These are phyloP conservation scores for Agaricus subrufescens DNA, from an alignment of 768 basidiomycete species.

Conservation along the genomic window DNA sequence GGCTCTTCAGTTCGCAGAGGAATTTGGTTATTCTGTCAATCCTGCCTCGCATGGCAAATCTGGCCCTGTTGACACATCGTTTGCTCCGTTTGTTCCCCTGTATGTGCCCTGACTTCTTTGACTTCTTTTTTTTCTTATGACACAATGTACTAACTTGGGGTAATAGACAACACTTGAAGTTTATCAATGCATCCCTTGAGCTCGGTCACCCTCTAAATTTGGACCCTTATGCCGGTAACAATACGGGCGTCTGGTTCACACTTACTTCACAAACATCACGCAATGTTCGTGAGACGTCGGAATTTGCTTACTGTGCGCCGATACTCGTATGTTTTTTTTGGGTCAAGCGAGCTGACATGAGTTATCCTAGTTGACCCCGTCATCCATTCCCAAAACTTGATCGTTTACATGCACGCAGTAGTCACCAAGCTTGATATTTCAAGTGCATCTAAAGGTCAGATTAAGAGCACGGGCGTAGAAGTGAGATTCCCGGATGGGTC, in stretches of 20 bases:
- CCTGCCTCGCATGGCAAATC: slow-evolving; percentile 32
- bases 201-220: slow-evolving; percentile 27
- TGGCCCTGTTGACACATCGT: slow-evolving; percentile 40
- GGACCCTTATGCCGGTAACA: slow-evolving; percentile 47
- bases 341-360: background rate
- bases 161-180: slow-evolving; percentile 22
- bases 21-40: slow-evolving; percentile 20
- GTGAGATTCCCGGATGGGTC: slow-evolving; percentile 11
- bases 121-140: background rate
- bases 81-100: slow-evolving; percentile 27
- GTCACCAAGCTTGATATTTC: slow-evolving; percentile 12
- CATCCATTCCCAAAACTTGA: slow-evolving; percentile 4
- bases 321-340: background rate
- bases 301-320: slow-evolving; percentile 26
- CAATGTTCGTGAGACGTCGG: slow-evolving; percentile 23
- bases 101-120: slow-evolving; percentile 10
- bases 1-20: slow-evolving; percentile 19
- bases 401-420: slow-evolving; percentile 11
- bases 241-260: slow-evolving; percentile 50
- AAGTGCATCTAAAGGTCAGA: slow-evolving; percentile 5
- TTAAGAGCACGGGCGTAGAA: slow-evolving; percentile 9
- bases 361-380: slow-evolving; percentile 21
- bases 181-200: slow-evolving; percentile 25
- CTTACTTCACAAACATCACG: slow-evolving; percentile 53
- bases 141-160: background rate